These are phyloP conservation scores for Hysterium pulicare DNA, from an alignment of 2,329 filamentous ascomycete genomes.

Conservation along the genomic window DNA sequence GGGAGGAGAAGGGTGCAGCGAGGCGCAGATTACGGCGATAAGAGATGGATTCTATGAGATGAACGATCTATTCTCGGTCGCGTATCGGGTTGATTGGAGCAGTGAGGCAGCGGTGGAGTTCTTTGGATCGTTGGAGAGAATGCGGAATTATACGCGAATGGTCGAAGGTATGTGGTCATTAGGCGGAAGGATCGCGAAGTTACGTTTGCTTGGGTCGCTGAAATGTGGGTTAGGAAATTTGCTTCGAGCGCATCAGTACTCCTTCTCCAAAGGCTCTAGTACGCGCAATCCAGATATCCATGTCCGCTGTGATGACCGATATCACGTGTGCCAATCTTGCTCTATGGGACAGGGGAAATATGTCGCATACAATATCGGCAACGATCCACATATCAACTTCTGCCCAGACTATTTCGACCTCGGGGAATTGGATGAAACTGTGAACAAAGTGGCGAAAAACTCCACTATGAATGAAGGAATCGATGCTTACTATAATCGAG, in stretches of 20 bases:
- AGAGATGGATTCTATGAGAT: background rate
- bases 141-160: background rate
- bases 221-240: conserved; percentile 14
- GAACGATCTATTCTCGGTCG: background rate
- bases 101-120: background rate
- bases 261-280: conserved; percentile 18
- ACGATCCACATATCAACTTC: conserved; percentile 34
- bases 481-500: conserved; percentile 32
- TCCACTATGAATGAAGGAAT: conserved; percentile 21
- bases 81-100: background rate
- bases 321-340: conserved; percentile 21
- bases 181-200: background rate
- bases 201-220: no score
- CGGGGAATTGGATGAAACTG: conserved; percentile 19
- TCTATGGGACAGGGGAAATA: conserved; percentile 28
- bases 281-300: conserved; percentile 28
- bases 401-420: conserved; percentile 28
- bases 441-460: conserved; percentile 22
- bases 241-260: conserved; percentile 27
- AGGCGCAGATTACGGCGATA: background rate
- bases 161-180: background rate
- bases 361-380: conserved; percentile 32
- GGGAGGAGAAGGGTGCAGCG: background rate
- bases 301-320: conserved; percentile 33
- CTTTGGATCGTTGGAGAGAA: background rate